A percentile compares a stretch with the other conserved stretches of the same genome.
Evolutionary conservation across 1,284 basidiomycete genomes (phyloP).

Genomic region (Marasmius fiardii): DNA sequence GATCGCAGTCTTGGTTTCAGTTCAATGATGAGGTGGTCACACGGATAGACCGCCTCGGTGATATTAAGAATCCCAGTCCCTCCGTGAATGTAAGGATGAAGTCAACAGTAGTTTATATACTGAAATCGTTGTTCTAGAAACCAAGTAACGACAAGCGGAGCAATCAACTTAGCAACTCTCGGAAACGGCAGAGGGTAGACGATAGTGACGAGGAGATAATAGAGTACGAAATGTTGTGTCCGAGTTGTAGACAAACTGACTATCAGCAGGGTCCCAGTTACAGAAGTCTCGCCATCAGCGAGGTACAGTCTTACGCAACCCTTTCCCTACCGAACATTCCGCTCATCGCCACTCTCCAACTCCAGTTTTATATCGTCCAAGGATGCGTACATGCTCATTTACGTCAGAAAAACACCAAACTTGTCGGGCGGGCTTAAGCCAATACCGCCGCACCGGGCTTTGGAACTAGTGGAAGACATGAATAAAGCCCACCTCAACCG

Average conservation of each 20-base stretch:
- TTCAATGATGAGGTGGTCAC: slow-evolving; percentile 85
- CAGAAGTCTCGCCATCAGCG: not conserved
- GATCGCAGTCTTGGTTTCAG: slow-evolving; percentile 78
- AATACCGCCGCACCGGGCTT: slow-evolving; percentile 49
- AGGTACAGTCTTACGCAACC: not conserved
- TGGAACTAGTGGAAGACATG: slow-evolving; percentile 48
- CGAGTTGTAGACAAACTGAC: not conserved
- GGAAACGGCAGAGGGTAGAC: slow-evolving; percentile 49
- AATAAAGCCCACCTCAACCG: slow-evolving; percentile 53
- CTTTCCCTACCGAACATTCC: slow-evolving; percentile 7
- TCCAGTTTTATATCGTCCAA: slow-evolving; percentile 58
- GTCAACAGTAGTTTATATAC: not conserved
- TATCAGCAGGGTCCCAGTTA: not conserved
- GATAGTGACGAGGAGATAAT: slow-evolving; percentile 59
- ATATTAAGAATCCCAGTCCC: slow-evolving; percentile 22
- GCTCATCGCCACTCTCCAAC: slow-evolving; percentile 16
- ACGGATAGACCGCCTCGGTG: slow-evolving; percentile 52
- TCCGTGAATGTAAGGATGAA: slow-evolving; percentile 16
- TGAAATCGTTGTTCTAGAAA: slow-evolving; percentile 6
- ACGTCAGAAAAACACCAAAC: slow-evolving; percentile 34
- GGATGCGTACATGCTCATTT: slow-evolving; percentile 93
- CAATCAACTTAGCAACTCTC: slow-evolving; percentile 25
- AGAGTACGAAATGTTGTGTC: slow-evolving; percentile 28
- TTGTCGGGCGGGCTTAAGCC: slow-evolving; percentile 11
- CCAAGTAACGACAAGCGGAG: slow-evolving; percentile 17